Evolutionary conservation across 2,329 filamentous ascomycete species (phyloP), one percentile per base, ranked within the genome.

Genomic region (Aspergillus cejpii): DNA sequence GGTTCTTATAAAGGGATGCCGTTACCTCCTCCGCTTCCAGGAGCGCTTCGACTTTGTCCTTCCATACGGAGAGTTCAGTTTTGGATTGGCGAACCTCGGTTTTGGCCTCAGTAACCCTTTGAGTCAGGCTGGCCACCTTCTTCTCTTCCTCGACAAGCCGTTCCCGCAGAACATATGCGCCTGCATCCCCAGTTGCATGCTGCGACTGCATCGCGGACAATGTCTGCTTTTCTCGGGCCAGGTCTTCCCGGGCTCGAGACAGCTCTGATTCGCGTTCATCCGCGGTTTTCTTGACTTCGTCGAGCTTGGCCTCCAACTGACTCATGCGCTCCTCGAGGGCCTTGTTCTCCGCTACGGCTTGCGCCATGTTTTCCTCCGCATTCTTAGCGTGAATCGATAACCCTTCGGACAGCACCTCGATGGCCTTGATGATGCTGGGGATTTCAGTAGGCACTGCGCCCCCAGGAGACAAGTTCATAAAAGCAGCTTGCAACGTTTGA

Each of bases 131-230:
- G 17, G 77, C 77, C 3, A 87, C 78, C 63, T 81, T 86, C 46
- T 72, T 74, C 64, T 94, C 87, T 57, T 89, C 84, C 45, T 87
- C 85, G 33, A 83, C 80, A 3, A 94, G 74, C 43, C 82, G 79
- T 65, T 83, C 84, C 44, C 85, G 81, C 43, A 95, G 69, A 21
- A 80, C 81, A 64, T 90, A 87, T 0, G 87, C 89, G 4, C 88
- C 88, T 2, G 83, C 89, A 64, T 92, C 87, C 12, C 87, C 89
- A 52, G 90, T 85, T 1, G 85, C 80, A 59, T 94, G 83, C 62
- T 84, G 85, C 12, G 74, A 72, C 45, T 86, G 80, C 17, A 80
- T 59, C 0, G 70, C 68, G 1, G 61, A 61, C 6, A 71, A 61
- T 53, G 73, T 76, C 7, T 69, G 70, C 43, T 69, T 70, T 51